Evolutionary conservation across 768 basidiomycete species (phyloP).

Genomic region (Podaxis carcinomalis): DNA sequence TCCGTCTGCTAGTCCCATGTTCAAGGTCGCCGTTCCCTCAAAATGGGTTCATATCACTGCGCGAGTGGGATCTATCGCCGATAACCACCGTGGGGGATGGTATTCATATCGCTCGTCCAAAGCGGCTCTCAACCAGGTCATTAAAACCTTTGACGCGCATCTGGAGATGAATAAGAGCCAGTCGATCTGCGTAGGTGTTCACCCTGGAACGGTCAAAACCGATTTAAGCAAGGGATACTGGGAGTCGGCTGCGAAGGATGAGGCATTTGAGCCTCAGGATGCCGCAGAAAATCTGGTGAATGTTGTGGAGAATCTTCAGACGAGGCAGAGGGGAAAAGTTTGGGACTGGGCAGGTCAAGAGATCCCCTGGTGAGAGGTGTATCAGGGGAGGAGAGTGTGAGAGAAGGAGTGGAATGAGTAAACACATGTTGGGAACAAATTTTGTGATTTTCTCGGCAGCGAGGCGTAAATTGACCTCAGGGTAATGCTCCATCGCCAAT

Average conservation of each 20-base stretch:
- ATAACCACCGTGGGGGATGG: conserved; percentile 58
- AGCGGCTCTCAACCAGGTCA: conserved; percentile 58
- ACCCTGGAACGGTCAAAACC: conserved; percentile 60
- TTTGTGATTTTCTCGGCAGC: neutral
- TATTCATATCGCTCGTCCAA: conserved; percentile 61
- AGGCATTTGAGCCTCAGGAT: conserved; percentile 46
- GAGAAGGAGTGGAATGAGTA: neutral
- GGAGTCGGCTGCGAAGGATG: conserved; percentile 31
- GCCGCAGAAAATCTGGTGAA: conserved; percentile 42
- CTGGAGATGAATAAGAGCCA: conserved; percentile 40
- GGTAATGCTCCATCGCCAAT: neutral
- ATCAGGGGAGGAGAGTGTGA: neutral
- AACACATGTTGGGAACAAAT: neutral
- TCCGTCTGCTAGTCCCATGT: conserved; percentile 25
- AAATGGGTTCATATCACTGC: conserved; percentile 62
- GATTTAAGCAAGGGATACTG: conserved; percentile 53
- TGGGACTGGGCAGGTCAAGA: conserved; percentile 59
- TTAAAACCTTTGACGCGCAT: conserved; percentile 57
- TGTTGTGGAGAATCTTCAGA: conserved; percentile 38
- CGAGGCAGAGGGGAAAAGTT: conserved; percentile 41
- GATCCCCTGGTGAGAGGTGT: conserved; percentile 31
- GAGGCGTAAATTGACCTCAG: neutral
- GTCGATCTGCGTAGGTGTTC: conserved; percentile 51
- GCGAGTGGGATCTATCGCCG: conserved; percentile 53
- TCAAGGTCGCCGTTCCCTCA: conserved; percentile 26